Evolutionary conservation across 192 early-diverging fungal genomes (phyloP), one percentile per base, ranked within the genome.

Genomic region (Umbelopsis sp.): DNA sequence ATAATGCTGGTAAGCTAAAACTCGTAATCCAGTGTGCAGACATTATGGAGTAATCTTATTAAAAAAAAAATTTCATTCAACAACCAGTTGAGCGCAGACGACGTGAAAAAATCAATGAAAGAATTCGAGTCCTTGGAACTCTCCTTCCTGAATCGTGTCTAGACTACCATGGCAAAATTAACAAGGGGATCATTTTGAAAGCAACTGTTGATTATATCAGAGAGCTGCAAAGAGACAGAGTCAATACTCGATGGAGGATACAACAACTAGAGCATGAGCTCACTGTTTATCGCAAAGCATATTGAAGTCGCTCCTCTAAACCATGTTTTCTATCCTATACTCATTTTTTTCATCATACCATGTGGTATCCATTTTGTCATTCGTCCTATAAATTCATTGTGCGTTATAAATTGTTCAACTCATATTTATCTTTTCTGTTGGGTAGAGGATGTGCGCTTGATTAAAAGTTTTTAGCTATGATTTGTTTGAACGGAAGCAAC

Each of bases 101-200:
- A 45, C 89, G 96, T 65, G 97, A 98, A 77, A 95, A 97, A 82
- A 98, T 98, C 83, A 98, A 98, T 81, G 96, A 97, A 80, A 95
- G 93, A 73, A 98, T 98, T 74, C 93, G 90, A 75, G 96, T 97
- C 73, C 84, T 98, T 11, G 56, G 86, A 24, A 84, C 85, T 6
- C 79, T 98, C 54, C 82, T 98, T 49, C 97, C 97, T 38, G 94
- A 95, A 56, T 77, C 87, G 54, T 87, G 87, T 74, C 75, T 88
- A 36, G 94, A 96, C 66, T 77, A 81, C 16, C 87, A 89, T 70
- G 91, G 90, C 76, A 98, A 97, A 81, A 91, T 93, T 32, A 97
- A 97, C 83, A 96, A 98, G 85, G 97, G 97, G 36, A 85, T 91
- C 14, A 97, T 98, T 51, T 85, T 98, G 49, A 89, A 92, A 51